These are phyloP conservation scores for Colletotrichum tamarilloi DNA, from an alignment of 2,329 filamentous ascomycete species.

Conservation along the genomic window DNA sequence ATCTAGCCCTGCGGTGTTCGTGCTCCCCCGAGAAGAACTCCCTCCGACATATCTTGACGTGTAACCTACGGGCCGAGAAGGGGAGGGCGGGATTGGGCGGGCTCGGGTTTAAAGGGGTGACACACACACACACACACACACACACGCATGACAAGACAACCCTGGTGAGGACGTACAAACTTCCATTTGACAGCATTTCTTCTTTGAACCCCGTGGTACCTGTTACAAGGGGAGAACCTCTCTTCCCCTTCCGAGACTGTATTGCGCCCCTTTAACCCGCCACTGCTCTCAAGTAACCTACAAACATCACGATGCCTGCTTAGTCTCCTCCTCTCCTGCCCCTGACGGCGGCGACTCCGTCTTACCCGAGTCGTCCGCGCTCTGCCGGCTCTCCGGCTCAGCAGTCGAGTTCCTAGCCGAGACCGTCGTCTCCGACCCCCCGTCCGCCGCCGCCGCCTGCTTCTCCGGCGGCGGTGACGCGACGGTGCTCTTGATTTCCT, in stretches of 20 bases:
- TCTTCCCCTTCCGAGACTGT: not conserved
- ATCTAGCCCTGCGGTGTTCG: not conserved
- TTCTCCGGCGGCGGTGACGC: constrained; percentile 34
- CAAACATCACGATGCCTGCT: constrained; percentile 19
- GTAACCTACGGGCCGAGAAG: not conserved
- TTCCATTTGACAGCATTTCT: not conserved
- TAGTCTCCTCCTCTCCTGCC: constrained; percentile 32
- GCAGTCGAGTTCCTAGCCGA: constrained; percentile 20
- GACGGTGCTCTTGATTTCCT: constrained; percentile 53
- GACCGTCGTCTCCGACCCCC: constrained; percentile 24
- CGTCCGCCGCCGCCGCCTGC: constrained; percentile 4
- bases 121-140: too few relatives aligned
- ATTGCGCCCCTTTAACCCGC: not conserved
- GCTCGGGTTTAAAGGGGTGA: too few relatives aligned
- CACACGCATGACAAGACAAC: not conserved
- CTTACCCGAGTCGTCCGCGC: constrained; percentile 19
- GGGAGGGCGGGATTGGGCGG: not conserved
- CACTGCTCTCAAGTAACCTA: not conserved
- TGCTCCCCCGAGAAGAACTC: not conserved
- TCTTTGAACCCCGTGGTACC: not conserved
- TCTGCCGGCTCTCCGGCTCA: constrained; percentile 26
- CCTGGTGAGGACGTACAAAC: not conserved
- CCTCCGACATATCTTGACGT: not conserved
- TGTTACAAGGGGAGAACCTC: not conserved
- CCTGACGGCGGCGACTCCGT: constrained; percentile 22